phyloP scores from a whole-genome alignment of 2,329 filamentous ascomycete species.

The Aspergillus spinulosporus region DNA sequence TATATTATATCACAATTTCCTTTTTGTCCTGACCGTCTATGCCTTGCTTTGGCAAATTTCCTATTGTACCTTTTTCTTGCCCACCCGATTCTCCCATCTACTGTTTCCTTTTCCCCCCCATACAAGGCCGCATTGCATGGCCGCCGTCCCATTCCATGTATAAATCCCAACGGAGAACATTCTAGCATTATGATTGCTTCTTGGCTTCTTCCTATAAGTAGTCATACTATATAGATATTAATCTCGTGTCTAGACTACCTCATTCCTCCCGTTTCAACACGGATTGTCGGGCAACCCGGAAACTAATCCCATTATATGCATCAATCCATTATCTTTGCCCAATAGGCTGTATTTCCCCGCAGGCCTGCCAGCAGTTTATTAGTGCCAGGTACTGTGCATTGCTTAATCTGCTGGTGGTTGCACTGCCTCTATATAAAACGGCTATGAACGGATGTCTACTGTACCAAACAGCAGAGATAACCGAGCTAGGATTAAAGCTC shows the following conservation, averaged over 20 bases:
- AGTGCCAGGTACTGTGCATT: too few relatives aligned
- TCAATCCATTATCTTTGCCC: too few relatives aligned
- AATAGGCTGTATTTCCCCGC: too few relatives aligned
- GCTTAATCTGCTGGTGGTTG: too few relatives aligned
- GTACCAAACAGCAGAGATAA: too few relatives aligned
- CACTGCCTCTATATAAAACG: too few relatives aligned
- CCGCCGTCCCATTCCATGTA: constrained; percentile 9
- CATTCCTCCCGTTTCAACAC: neutral
- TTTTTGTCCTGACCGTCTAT: constrained; percentile 5
- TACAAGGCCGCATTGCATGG: constrained; percentile 5
- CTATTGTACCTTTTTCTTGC: constrained; percentile 12
- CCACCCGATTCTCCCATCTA: constrained; percentile 1
- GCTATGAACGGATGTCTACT: too few relatives aligned
- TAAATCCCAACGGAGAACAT: constrained; percentile 8
- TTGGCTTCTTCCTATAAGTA: neutral
- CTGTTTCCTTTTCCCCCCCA: constrained; percentile 5
- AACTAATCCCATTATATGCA: too few relatives aligned
- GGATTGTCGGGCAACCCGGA: too few relatives aligned
- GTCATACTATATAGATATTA: constrained; percentile 4
- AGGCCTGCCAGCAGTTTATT: too few relatives aligned
- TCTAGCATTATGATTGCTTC: constrained; percentile 1
- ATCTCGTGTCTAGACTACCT: neutral
- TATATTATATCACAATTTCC: constrained; percentile 15
- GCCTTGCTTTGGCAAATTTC: constrained; percentile 1
- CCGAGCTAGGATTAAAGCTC: too few relatives aligned